Conservation (phyloP, 495 filamentous ascomycete species). For the Neurospora hispaniola region DNA sequence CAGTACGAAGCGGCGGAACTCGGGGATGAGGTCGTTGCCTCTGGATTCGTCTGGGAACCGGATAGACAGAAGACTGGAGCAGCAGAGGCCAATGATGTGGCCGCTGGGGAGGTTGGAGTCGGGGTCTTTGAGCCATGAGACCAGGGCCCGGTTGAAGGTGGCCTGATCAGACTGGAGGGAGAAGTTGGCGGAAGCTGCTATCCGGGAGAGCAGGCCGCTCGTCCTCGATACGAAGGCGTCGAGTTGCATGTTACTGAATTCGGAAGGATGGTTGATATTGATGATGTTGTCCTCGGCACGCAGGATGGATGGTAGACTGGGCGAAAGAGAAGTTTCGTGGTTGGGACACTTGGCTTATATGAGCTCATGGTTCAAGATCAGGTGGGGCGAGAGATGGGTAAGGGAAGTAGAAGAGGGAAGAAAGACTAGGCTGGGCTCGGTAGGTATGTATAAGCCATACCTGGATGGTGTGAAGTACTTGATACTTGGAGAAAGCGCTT, state of each 20-base stretch:
- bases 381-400: neutral
- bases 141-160: slow-evolving; percentile 16
- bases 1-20: slow-evolving; percentile 21
- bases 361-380: neutral
- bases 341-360: neutral
- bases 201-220: slow-evolving; percentile 18
- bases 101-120: slow-evolving; percentile 15
- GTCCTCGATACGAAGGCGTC: slow-evolving; percentile 15
- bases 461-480: slow-evolving; percentile 52
- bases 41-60: slow-evolving; percentile 14
- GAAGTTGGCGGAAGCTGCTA: slow-evolving; percentile 17
- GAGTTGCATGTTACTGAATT: slow-evolving; percentile 13
- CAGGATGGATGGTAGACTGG: neutral
- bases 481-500: slow-evolving; percentile 63
- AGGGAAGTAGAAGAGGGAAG: neutral
- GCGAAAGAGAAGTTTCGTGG: too few species aligned
- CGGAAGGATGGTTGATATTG: neutral
- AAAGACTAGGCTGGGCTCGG: neutral
- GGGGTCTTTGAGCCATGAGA: slow-evolving; percentile 20
- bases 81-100: slow-evolving; percentile 21
- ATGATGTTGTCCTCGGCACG: neutral
- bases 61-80: slow-evolving; percentile 18
- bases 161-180: slow-evolving; percentile 4
- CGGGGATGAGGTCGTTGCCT: slow-evolving; percentile 10
- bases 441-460: slow-evolving; percentile 2